Evolutionary conservation across 768 basidiomycete species (phyloP).

Genomic region (Panaeolus cyanescens): DNA sequence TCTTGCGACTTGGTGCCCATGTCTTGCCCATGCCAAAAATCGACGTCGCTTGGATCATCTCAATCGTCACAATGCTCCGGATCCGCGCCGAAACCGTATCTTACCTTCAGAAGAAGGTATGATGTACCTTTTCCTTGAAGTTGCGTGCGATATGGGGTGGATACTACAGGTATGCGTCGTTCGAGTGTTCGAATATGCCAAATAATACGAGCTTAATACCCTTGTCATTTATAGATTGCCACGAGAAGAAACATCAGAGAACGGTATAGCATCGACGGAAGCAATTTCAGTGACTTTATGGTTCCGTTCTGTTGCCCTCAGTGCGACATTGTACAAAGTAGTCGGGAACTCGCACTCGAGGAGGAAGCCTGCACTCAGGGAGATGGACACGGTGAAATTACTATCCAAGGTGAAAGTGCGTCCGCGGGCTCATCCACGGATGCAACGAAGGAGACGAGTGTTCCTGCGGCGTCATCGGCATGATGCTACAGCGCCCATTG

Average conservation of each 20-base stretch:
- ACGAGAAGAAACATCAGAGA: not conserved
- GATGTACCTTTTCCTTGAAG: not conserved
- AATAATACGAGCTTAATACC: no score
- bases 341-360: not conserved
- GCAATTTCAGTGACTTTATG: not conserved
- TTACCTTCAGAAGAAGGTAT: not conserved
- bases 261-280: not conserved
- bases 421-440: no score
- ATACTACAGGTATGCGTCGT: not conserved
- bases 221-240: not conserved
- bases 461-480: not conserved
- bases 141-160: not conserved
- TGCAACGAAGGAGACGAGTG: not conserved
- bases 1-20: not conserved
- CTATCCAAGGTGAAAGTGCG: not conserved
- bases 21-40: conserved; percentile 1
- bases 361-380: not conserved
- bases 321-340: not conserved
- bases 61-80: not conserved
- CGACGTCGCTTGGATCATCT: not conserved
- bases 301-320: not conserved
- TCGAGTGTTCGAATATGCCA: no score
- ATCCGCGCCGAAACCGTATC: not conserved
- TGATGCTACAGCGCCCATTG: no score
- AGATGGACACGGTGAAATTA: not conserved